Evolutionary conservation across 1,284 basidiomycete species (phyloP).

Genomic region (Puccinia sorghi): DNA sequence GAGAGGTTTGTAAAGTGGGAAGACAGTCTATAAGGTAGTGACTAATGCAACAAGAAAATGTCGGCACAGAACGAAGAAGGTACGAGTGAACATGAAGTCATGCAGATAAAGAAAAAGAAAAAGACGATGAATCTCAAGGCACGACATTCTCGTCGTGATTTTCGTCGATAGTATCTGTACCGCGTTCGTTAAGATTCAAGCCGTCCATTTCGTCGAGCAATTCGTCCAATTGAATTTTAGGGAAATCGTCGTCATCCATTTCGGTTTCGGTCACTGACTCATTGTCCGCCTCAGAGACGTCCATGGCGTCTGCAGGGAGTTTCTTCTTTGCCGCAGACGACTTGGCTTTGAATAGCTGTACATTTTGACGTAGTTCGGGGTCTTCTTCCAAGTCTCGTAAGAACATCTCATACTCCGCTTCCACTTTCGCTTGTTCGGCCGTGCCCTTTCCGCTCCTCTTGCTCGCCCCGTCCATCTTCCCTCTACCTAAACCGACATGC

Average conservation of each 20-base stretch:
- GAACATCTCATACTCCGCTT: conserved; percentile 96
- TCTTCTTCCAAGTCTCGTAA: conserved; percentile 94
- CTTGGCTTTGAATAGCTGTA: conserved; percentile 81
- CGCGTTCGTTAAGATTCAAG: conserved; percentile 54
- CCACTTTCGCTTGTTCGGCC: conserved; percentile 85
- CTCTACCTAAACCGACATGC: conserved; percentile 66
- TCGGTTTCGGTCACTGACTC: conserved; percentile 57
- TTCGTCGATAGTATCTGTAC: not conserved
- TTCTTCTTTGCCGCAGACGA: conserved; percentile 53
- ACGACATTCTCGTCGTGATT: not conserved
- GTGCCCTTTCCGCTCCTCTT: conserved; percentile 54
- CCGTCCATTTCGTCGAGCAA: conserved; percentile 85
- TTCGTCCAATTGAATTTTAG: conserved; percentile 81
- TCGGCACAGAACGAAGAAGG: not conserved
- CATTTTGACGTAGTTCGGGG: conserved; percentile 80
- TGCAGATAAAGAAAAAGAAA: not conserved
- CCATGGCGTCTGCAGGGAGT: conserved; percentile 65
- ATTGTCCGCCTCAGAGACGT: conserved; percentile 66
- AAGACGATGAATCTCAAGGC: not conserved
- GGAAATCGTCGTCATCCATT: conserved; percentile 76
- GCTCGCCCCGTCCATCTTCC: conserved; percentile 54
- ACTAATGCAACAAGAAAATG: not conserved
- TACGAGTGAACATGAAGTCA: not conserved
- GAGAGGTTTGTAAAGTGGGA: not conserved
- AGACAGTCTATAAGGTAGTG: not conserved